Evolutionary conservation across 192 early-diverging fungal genomes (phyloP).

Genomic region (Mortierella claussenii): DNA sequence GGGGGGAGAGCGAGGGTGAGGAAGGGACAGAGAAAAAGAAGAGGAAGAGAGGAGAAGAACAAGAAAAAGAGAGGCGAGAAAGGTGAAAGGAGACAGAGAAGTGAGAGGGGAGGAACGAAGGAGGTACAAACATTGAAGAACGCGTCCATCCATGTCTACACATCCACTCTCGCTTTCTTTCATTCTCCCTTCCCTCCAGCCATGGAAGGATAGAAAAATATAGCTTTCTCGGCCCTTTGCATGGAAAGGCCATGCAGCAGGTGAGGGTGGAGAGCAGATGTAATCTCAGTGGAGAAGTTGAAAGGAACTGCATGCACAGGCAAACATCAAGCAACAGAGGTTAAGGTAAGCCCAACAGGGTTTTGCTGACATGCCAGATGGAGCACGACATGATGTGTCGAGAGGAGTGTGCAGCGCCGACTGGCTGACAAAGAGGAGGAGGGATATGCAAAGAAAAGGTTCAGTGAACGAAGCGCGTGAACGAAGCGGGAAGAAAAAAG

Average conservation of each 20-base stretch:
- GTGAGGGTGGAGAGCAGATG: not conserved
- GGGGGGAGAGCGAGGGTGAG: not conserved
- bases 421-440: not conserved
- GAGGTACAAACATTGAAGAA: not conserved
- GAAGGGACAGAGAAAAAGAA: no score
- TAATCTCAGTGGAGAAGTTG: not conserved
- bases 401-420: not conserved
- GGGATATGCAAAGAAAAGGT: no score
- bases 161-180: not conserved
- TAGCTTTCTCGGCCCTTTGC: not conserved
- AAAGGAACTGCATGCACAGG: no score
- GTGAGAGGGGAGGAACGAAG: constrained; percentile 1
- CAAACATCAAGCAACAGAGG: no score
- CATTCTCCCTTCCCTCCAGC: not conserved
- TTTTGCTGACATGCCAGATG: no score
- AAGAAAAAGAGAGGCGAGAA: no score
- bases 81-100: no score
- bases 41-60: no score
- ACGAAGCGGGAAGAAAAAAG: constrained; percentile 5
- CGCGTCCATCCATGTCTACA: not conserved
- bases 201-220: not conserved
- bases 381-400: not conserved
- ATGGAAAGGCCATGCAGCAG: not conserved
- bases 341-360: no score
- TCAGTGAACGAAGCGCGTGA: constrained; percentile 7